Base-by-base conservation (phyloP, 2,329 filamentous ascomycete species). In the Exophiala aquamarina region DNA sequence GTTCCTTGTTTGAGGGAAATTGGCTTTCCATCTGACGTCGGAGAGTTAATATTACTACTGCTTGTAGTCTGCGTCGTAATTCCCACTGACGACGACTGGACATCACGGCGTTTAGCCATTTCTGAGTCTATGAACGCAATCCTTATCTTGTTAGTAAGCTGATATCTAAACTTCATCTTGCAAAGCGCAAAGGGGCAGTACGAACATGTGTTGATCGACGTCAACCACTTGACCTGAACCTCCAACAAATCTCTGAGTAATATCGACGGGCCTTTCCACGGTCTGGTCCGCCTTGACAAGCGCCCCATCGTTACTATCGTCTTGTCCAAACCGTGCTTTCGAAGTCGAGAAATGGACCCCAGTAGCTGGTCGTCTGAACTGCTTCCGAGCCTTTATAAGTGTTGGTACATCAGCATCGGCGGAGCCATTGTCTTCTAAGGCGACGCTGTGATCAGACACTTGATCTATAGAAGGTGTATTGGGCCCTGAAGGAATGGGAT, bases 61-160 rank as follows among this genome's bases (percentile, higher is more conserved):
- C 41, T 43, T 46, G 40, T 36, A 41, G 50, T 49, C 29, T 37
- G 36, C 58, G 56, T 45, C 58, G 52, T 35, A 63, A 47, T 42
- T 34, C 37, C 47, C 26, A 47, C 58, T 47, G 54, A 31, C 14
- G 43, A 29, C 20, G 34, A 18, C 18, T 33, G 39, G 7, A 31
- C n/a, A 13, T 15, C 38, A 23, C 66, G 64, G 61, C 72, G 69
- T 67, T 78, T 80, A 74, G 80, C 79, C 70, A 84, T 68, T 65
- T 82, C 79, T 52, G 78, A 76, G 64, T 84, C 81, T 85, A 85
- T 77, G 70, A 79, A 85, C 58, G 75, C 75, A 72, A 78, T 78
- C 80, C 81, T 84, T 77, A 76, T 72, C 70, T 69, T 68, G 78
- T 84, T 77, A 84, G 78, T 69, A 61, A 52, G 56, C 58, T 60